phyloP scores from a whole-genome alignment of 768 basidiomycete genomes.

The Tulasnella sp. region DNA sequence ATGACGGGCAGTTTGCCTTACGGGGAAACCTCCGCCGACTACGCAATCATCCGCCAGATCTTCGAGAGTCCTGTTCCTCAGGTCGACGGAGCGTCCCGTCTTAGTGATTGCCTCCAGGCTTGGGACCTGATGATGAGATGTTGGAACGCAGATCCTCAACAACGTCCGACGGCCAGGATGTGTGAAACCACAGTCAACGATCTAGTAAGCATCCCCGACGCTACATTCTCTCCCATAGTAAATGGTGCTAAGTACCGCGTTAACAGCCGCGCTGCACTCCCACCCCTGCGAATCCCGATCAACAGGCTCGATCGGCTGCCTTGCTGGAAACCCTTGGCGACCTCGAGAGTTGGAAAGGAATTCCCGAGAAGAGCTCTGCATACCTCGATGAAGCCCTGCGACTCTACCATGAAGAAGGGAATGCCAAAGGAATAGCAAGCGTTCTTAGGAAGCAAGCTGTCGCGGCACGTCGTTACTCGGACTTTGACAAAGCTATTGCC shows the following conservation, averaged over 20 bases:
- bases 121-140: neutral
- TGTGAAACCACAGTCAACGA: neutral
- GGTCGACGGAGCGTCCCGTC: neutral
- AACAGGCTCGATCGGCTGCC: neutral
- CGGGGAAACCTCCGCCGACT: neutral
- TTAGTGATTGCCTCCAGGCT: neutral
- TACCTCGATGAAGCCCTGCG: neutral
- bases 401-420: neutral
- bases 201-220: neutral
- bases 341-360: neutral
- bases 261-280: neutral
- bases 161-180: neutral
- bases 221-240: neutral
- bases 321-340: neutral
- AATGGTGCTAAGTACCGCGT: neutral
- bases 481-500: neutral
- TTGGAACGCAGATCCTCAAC: neutral
- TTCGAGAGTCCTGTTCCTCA: constrained; percentile 1
- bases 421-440: neutral
- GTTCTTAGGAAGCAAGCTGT: neutral
- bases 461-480: neutral
- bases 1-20: neutral
- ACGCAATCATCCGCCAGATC: neutral
- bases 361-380: neutral
- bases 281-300: neutral